Evolutionary conservation across 75 land plant genomes (phyloP), one percentile per base, ranked within the genome.

Genomic region (Picea glauca): DNA sequence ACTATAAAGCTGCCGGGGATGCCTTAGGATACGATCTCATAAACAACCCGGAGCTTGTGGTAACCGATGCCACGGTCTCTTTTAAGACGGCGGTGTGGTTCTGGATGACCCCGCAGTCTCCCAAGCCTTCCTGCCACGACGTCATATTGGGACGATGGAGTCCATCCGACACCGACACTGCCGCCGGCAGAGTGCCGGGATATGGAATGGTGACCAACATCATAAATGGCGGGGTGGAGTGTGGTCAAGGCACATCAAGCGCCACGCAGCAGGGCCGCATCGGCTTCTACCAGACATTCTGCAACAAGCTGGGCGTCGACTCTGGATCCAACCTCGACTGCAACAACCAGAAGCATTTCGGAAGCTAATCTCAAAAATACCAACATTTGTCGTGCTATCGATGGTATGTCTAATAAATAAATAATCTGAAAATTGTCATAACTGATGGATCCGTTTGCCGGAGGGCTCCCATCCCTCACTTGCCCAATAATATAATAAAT

Each of bases 21-120:
- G n/a, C n/a, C n/a, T 13, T 91, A 17, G 82, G 79, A 30, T 0
- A 23, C 8, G 75, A 85, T 62, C 77, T 88, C 21, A 72, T 91
- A 3, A 76, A 74, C 50, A 75, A 87, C 79, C 91, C 93, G 4
- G 85, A 91, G 58, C 32, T 77, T 43, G 85, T 91, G 23, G 87
- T 85, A 13, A 75, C 77, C 21, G 79, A 89, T 77, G 31, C 91
- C 1, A 80, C 50, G 0, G 58, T 80, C 15, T 76, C 88, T 20
- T 88, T 90, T 83, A 84, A 90, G 77, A 80, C 92, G 21, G 88
- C 92, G 9, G 11, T 90, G 12, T 89, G 89, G 91, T 88, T 87
- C 78, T 91, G 93, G 93, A 91, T 84, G 88, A 86, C 86, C 7
- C 78, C 85, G 0, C 83, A 83, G 58, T 32, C 72, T 5, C 77